A percentile compares a stretch with the other conserved stretches of the same genome.
phyloP scores from a whole-genome alignment of 2,329 filamentous ascomycete genomes.

The Beauveria bassiana region DNA sequence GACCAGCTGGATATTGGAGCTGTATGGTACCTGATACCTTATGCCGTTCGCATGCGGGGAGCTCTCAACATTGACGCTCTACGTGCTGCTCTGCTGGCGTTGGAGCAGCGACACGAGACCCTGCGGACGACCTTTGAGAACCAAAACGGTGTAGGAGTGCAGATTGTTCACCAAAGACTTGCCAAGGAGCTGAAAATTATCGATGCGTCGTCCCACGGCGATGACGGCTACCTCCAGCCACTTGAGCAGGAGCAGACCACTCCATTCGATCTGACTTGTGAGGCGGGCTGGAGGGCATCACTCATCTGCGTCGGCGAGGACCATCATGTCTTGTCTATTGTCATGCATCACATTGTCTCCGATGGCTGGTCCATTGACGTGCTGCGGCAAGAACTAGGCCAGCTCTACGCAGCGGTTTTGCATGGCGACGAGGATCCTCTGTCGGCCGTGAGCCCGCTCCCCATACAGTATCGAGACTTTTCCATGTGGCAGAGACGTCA shows the following conservation, averaged over 20 bases:
- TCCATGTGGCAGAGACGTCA: conserved; percentile 8
- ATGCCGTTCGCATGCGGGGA: conserved; percentile 13
- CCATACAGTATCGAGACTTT: conserved; percentile 14
- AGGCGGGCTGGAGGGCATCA: conserved; percentile 17
- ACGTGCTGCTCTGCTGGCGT: conserved; percentile 6
- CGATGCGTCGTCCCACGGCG: neutral
- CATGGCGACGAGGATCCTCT: conserved; percentile 9
- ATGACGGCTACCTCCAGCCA: neutral
- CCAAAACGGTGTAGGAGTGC: conserved; percentile 10
- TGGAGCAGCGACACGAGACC: conserved; percentile 17
- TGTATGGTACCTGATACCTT: conserved; percentile 16
- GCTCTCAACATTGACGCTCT: conserved; percentile 13
- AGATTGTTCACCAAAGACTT: conserved; percentile 3
- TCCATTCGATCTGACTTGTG: conserved; percentile 17
- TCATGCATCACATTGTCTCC: conserved; percentile 23
- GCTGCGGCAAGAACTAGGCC: conserved; percentile 15
- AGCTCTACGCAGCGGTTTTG: conserved; percentile 16
- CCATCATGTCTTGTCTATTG: conserved; percentile 19
- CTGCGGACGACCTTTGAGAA: conserved; percentile 16
- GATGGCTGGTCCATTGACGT: conserved; percentile 24
- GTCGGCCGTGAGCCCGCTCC: neutral
- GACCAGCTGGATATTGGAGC: conserved; percentile 15
- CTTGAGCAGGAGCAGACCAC: conserved; percentile 15
- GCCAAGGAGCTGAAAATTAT: conserved; percentile 1
- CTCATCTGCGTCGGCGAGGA: conserved; percentile 12